Conservation (phyloP, 805 yeast genomes). For the Dipodascopsis tothii region DNA sequence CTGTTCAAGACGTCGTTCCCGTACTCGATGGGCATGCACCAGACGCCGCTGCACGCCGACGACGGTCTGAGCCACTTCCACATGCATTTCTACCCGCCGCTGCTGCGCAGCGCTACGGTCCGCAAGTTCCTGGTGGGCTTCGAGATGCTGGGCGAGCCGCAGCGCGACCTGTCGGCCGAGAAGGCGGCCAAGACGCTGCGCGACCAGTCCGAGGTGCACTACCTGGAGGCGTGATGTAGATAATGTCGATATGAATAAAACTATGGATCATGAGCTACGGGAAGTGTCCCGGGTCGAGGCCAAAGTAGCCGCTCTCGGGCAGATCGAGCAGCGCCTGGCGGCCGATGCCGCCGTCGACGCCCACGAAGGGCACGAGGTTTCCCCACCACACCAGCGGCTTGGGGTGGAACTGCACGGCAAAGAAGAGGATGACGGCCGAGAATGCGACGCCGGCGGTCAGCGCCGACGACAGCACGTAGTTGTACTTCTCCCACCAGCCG, state of each 20-base stretch:
- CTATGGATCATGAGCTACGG: too few relatives aligned
- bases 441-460: slow-evolving; percentile 62
- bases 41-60: slow-evolving; percentile 49
- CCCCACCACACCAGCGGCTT: slow-evolving; percentile 58
- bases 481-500: slow-evolving; percentile 71
- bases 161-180: slow-evolving; percentile 60
- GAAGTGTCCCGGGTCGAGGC: slow-evolving; percentile 2
- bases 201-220: slow-evolving; percentile 21
- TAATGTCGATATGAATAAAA: not conserved
- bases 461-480: slow-evolving; percentile 57
- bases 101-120: slow-evolving; percentile 65
- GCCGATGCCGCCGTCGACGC: slow-evolving; percentile 8
- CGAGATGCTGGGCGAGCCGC: slow-evolving; percentile 51
- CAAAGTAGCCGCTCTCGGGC: slow-evolving; percentile 5
- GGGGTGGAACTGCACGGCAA: slow-evolving; percentile 40
- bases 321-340: slow-evolving; percentile 3
- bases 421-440: slow-evolving; percentile 50
- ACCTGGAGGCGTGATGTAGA: not conserved
- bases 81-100: slow-evolving; percentile 73
- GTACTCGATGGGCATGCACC: slow-evolving; percentile 76
- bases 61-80: slow-evolving; percentile 46
- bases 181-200: slow-evolving; percentile 53
- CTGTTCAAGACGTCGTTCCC: slow-evolving; percentile 64
- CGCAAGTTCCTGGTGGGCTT: slow-evolving; percentile 70
- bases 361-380: slow-evolving; percentile 28